These are phyloP conservation scores for Endogone sp. DNA, from an alignment of 192 early-diverging fungal genomes.

Conservation along the genomic window DNA sequence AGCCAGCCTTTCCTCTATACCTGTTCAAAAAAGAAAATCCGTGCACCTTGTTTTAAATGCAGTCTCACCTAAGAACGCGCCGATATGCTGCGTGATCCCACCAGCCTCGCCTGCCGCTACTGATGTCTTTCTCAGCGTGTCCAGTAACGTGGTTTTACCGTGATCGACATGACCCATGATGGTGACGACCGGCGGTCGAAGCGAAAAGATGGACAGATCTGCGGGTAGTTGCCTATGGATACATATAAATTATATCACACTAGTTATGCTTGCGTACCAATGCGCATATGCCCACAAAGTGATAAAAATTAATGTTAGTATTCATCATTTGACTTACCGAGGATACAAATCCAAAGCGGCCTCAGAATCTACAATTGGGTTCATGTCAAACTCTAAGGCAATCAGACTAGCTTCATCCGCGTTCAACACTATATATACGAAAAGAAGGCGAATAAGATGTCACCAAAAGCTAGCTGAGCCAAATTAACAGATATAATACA, in stretches of 20 bases:
- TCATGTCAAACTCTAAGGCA: conserved; percentile 83
- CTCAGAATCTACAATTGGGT: conserved; percentile 68
- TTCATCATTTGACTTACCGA: conserved; percentile 32
- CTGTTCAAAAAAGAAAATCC: no score
- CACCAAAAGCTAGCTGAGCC: background rate
- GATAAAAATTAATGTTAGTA: background rate
- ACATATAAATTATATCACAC: no score
- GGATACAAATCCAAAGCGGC: conserved; percentile 53
- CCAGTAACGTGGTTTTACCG: conserved; percentile 94
- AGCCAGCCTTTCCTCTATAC: background rate
- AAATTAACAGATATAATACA: background rate
- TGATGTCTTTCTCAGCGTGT: conserved; percentile 85
- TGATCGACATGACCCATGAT: conserved; percentile 99
- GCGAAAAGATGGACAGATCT: conserved; percentile 69
- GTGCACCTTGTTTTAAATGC: no score
- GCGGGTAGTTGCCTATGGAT: conserved; percentile 53
- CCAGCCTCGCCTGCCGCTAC: conserved; percentile 92
- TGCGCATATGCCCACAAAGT: background rate
- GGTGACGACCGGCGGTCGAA: conserved; percentile 89
- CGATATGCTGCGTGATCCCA: conserved; percentile 99
- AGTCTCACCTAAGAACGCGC: conserved; percentile 76
- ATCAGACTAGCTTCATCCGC: conserved; percentile 85
- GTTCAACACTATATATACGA: conserved; percentile 50
- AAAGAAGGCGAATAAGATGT: background rate
- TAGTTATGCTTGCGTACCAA: no score